phyloP scores from a whole-genome alignment of 2,329 filamentous ascomycete species.

The Fusarium setosum region DNA sequence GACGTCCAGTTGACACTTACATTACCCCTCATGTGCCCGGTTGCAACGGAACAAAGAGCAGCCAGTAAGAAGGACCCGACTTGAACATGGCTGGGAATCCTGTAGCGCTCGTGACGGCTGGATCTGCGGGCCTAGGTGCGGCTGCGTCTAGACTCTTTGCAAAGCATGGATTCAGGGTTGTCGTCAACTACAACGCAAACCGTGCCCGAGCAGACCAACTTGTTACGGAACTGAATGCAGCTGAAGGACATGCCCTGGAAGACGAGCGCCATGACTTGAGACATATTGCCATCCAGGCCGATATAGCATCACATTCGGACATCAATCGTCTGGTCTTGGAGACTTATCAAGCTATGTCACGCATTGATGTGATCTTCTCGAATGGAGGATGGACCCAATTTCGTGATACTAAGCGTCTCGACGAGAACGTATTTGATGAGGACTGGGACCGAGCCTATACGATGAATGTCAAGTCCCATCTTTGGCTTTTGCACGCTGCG shows the following conservation, averaged over 20 bases:
- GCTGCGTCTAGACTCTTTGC: conserved; percentile 75
- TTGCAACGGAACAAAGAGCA: background rate
- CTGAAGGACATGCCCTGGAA: too few relatives aligned
- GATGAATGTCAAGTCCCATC: conserved; percentile 70
- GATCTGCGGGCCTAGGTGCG: conserved; percentile 75
- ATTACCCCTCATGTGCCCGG: too few relatives aligned
- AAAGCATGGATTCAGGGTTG: conserved; percentile 72
- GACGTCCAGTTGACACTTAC: too few relatives aligned
- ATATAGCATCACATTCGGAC: conserved; percentile 70
- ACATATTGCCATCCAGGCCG: conserved; percentile 67
- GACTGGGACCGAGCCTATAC: conserved; percentile 69
- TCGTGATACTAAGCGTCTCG: conserved; percentile 56
- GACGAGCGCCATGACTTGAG: too few relatives aligned
- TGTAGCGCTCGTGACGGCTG: conserved; percentile 57
- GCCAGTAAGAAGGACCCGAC: background rate
- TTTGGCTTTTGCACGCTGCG: conserved; percentile 67
- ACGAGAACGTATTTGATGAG: conserved; percentile 64
- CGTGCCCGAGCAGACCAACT: conserved; percentile 68
- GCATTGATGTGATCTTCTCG: conserved; percentile 79
- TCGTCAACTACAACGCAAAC: conserved; percentile 78
- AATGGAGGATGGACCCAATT: conserved; percentile 71
- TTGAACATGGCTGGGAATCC: background rate
- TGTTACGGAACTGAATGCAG: conserved; percentile 61
- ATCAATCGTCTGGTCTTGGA: conserved; percentile 69
- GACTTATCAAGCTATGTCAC: conserved; percentile 64